Percentiles rank a stretch among this genome's conserved stretches.
phyloP scores from a whole-genome alignment of 2,329 filamentous ascomycete genomes.

The Thelonectria blattea region DNA sequence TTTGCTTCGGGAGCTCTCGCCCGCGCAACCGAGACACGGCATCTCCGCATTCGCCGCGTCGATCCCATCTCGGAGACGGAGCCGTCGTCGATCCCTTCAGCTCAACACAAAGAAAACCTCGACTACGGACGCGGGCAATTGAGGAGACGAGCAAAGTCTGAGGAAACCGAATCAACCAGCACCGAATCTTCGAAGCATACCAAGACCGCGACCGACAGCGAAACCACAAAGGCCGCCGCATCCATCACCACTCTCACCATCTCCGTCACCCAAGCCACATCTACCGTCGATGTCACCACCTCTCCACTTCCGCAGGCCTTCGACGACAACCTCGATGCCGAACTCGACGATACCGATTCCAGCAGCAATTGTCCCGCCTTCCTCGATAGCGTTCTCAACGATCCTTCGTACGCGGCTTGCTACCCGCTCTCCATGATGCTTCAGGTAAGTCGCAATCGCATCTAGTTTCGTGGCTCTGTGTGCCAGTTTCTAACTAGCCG shows the following conservation, averaged over 20 bases:
- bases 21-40: conserved; percentile 24
- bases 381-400: conserved; percentile 69
- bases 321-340: conserved; percentile 67
- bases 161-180: conserved; percentile 15
- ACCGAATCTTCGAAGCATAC: conserved; percentile 16
- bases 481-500: conserved; percentile 12
- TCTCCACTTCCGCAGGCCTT: conserved; percentile 65
- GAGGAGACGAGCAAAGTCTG: conserved; percentile 24
- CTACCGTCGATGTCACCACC: conserved; percentile 39
- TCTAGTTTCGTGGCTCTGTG: neutral
- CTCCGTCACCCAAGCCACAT: conserved; percentile 24
- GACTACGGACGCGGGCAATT: conserved; percentile 2
- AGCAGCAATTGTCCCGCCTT: conserved; percentile 67
- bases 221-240: conserved; percentile 14
- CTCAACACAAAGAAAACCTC: neutral
- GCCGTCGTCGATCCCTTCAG: neutral
- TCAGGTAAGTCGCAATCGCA: conserved; percentile 59
- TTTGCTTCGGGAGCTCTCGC: conserved; percentile 30
- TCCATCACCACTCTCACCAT: conserved; percentile 33
- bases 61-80: neutral
- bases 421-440: conserved; percentile 85
- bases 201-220: conserved; percentile 25
- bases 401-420: conserved; percentile 73
- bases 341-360: conserved; percentile 59
- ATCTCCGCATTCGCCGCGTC: conserved; percentile 2